A percentile compares a stretch with the other conserved stretches of the same genome.
Conservation (phyloP, 345 rosid genomes). For the Eucalyptus rudis region DNA sequence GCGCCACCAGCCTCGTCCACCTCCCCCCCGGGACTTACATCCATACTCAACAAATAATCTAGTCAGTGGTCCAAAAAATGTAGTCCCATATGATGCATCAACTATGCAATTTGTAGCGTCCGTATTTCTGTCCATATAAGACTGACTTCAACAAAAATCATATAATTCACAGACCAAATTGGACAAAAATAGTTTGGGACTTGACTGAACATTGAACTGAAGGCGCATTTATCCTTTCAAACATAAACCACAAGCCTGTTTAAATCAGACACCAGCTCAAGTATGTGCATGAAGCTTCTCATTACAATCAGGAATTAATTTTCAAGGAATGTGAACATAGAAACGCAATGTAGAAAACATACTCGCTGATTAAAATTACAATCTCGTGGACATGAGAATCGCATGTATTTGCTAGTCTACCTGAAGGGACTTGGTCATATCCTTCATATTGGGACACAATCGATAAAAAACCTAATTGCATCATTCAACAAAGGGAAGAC, state of each 20-base stretch:
- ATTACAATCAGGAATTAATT: background rate
- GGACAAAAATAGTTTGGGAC: background rate
- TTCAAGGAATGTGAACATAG: background rate
- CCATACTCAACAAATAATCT: background rate
- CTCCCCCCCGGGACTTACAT: background rate
- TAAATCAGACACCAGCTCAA: background rate
- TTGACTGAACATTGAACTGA: background rate
- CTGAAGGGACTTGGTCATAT: background rate
- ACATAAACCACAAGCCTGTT: background rate
- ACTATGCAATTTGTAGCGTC: background rate
- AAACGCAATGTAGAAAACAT: background rate
- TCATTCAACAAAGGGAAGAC: background rate
- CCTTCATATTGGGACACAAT: background rate
- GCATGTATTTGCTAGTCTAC: background rate
- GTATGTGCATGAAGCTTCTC: background rate
- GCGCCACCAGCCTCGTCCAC: too few relatives aligned
- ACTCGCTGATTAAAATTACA: background rate
- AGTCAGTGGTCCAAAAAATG: too few relatives aligned
- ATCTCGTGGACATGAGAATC: background rate
- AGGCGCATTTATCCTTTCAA: background rate
- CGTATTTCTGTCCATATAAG: background rate
- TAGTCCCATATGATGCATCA: background rate
- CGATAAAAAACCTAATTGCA: background rate
- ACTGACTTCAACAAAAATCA: background rate
- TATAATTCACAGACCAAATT: background rate